Conservation (phyloP, 1,139 yeast genomes). For the Geotrichum reessii region DNA sequence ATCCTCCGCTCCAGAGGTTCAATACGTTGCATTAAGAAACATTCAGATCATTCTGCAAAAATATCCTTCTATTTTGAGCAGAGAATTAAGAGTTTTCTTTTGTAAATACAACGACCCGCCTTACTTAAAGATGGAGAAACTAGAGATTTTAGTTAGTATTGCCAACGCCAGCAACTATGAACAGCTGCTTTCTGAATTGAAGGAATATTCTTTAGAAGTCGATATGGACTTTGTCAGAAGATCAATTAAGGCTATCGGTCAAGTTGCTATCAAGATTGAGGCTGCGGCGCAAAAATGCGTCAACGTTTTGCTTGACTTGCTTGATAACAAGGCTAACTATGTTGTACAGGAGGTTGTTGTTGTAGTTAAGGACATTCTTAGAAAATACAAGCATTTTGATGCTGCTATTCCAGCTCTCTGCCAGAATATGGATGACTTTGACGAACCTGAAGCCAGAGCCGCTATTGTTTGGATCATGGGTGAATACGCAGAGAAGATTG, state of each 20-base stretch:
- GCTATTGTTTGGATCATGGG: constrained; percentile 90
- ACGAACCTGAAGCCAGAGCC: constrained; percentile 57
- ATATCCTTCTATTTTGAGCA: constrained; percentile 71
- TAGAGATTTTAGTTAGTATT: constrained; percentile 82
- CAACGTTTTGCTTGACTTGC: constrained; percentile 64
- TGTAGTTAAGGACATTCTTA: constrained; percentile 67
- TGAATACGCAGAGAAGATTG: constrained; percentile 74
- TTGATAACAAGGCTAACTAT: constrained; percentile 72
- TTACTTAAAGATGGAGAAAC: constrained; percentile 84
- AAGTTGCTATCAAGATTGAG: constrained; percentile 76
- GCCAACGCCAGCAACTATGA: constrained; percentile 67
- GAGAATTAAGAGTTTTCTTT: constrained; percentile 85
- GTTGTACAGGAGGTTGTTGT: constrained; percentile 75
- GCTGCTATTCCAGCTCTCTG: constrained; percentile 66
- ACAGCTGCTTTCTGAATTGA: constrained; percentile 71
- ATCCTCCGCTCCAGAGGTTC: constrained; percentile 87
- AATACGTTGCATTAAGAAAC: constrained; percentile 88
- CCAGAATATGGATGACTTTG: constrained; percentile 53
- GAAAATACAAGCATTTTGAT: constrained; percentile 65
- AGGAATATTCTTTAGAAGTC: constrained; percentile 89
- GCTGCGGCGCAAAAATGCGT: constrained; percentile 61
- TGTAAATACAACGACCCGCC: constrained; percentile 92
- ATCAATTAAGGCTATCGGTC: constrained; percentile 79
- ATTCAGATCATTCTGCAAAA: constrained; percentile 85
- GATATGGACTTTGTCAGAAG: constrained; percentile 84